Percentiles rank a stretch among this genome's conserved stretches.
These are phyloP conservation scores for Nannochloropsis gaditana DNA, from an alignment of 108 stramenopile species.

Conservation along the genomic window DNA sequence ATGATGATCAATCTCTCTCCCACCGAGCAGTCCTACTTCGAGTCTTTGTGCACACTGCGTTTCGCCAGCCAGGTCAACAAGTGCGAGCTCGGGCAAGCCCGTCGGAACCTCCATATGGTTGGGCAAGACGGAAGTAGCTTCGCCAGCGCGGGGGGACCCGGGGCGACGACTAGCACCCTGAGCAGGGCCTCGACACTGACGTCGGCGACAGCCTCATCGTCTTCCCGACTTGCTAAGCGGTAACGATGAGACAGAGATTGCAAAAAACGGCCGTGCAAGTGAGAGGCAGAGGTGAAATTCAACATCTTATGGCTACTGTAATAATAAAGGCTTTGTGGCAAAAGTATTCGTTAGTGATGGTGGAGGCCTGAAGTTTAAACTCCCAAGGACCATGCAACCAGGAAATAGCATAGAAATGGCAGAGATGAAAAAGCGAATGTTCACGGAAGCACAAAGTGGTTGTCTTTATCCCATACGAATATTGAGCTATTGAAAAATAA, in stretches of 20 bases:
- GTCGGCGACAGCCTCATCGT: background rate
- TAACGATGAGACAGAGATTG: background rate
- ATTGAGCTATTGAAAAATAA: too few species aligned
- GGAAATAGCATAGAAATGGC: too few species aligned
- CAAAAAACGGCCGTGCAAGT: too few species aligned
- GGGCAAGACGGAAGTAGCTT: background rate
- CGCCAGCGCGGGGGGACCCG: background rate
- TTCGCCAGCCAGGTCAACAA: conserved; percentile 67
- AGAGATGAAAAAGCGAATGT: too few species aligned
- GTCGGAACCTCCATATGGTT: conserved; percentile 40
- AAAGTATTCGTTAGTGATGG: too few species aligned
- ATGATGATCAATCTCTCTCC: conserved; percentile 87
- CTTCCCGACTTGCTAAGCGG: background rate
- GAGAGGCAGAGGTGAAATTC: too few species aligned
- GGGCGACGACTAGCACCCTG: conserved; percentile 25
- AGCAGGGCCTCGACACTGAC: conserved; percentile 24
- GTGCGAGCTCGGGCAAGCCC: conserved; percentile 60
- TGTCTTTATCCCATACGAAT: too few species aligned
- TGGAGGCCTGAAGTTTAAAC: too few species aligned
- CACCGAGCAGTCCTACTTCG: conserved; percentile 67
- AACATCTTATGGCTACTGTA: too few species aligned
- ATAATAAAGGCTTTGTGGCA: too few species aligned
- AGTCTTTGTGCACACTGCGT: conserved; percentile 83
- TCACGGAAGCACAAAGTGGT: too few species aligned
- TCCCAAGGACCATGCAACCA: too few species aligned